Evolutionary conservation across 2,329 filamentous ascomycete species (phyloP).

Genomic region (Mariannaea elegans): DNA sequence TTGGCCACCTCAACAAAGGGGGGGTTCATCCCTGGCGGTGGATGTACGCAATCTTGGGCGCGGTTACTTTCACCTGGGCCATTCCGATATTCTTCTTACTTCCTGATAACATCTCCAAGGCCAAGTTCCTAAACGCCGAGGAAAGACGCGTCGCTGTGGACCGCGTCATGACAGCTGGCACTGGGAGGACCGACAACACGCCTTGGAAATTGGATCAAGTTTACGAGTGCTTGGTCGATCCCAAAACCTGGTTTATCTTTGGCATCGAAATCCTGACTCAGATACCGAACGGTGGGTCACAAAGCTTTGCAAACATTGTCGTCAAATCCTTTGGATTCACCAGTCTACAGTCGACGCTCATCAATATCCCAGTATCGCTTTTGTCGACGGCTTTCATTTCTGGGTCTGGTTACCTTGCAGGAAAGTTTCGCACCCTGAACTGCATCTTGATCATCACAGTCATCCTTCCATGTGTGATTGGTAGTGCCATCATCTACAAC

Average conservation of each 20-base stretch:
- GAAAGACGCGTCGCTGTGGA: conserved; percentile 60
- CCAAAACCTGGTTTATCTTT: conserved; percentile 69
- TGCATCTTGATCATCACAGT: conserved; percentile 61
- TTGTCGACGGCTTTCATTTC: conserved; percentile 59
- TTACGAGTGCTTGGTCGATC: conserved; percentile 62
- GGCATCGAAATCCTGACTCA: conserved; percentile 61
- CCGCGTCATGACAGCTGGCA: conserved; percentile 59
- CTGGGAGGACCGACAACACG: conserved; percentile 59
- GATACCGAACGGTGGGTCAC: conserved; percentile 70
- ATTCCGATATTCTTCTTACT: conserved; percentile 58
- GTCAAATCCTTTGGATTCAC: conserved; percentile 65
- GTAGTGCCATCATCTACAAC: conserved; percentile 62
- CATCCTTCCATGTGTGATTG: conserved; percentile 60
- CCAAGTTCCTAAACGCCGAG: conserved; percentile 63
- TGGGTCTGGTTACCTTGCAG: conserved; percentile 60
- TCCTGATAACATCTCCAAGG: conserved; percentile 62
- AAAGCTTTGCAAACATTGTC: conserved; percentile 67
- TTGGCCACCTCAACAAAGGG: conserved; percentile 60
- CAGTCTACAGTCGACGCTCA: conserved; percentile 61
- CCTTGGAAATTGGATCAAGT: conserved; percentile 61
- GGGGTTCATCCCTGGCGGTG: conserved; percentile 61
- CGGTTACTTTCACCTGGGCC: conserved; percentile 60
- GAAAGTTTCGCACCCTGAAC: conserved; percentile 59
- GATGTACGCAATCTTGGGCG: conserved; percentile 66
- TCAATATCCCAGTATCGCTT: conserved; percentile 68